Percentiles rank a stretch among this genome's conserved stretches.
phyloP scores from a whole-genome alignment of 78 protist genomes.

The Capsaspora owczarzaki region DNA sequence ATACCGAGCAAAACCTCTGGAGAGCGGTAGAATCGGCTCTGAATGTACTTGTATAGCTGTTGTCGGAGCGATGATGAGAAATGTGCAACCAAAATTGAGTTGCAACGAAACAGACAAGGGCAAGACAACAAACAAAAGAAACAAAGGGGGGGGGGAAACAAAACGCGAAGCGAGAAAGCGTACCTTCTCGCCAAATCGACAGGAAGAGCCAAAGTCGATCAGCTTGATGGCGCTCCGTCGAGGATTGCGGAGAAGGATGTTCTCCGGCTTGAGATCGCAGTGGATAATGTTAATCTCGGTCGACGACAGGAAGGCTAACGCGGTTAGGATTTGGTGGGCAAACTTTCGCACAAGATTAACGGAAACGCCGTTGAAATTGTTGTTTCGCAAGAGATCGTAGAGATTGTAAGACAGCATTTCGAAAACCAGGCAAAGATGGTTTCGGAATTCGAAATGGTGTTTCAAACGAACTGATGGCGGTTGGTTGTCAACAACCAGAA shows the following conservation, averaged over 20 bases:
- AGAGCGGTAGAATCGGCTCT: slow-evolving; percentile 54
- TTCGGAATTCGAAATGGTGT: slow-evolving; percentile 56
- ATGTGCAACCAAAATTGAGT: background rate
- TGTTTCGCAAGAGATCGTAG: slow-evolving; percentile 64
- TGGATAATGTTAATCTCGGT: slow-evolving; percentile 71
- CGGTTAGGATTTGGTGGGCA: slow-evolving; percentile 67
- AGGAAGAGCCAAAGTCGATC: slow-evolving; percentile 78
- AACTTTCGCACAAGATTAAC: slow-evolving; percentile 75
- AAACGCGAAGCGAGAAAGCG: no score
- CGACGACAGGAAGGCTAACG: slow-evolving; percentile 54
- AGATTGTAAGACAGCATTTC: slow-evolving; percentile 86
- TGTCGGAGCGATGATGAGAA: no score
- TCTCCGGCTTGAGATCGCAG: slow-evolving; percentile 91
- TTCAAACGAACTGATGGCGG: slow-evolving; percentile 76
- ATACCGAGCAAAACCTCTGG: slow-evolving; percentile 64
- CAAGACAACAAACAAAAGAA: no score
- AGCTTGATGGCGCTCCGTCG: slow-evolving; percentile 54
- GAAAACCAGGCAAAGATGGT: slow-evolving; percentile 83
- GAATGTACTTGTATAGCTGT: slow-evolving; percentile 66
- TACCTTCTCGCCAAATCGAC: slow-evolving; percentile 80
- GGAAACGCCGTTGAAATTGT: slow-evolving; percentile 76
- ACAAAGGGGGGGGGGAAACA: no score
- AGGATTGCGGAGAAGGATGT: slow-evolving; percentile 69
- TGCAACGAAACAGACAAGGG: background rate
- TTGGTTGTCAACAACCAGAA: no score